These are phyloP conservation scores for Phaffomyces thermotolerans DNA, from an alignment of 805 yeast genomes.

Conservation along the genomic window DNA sequence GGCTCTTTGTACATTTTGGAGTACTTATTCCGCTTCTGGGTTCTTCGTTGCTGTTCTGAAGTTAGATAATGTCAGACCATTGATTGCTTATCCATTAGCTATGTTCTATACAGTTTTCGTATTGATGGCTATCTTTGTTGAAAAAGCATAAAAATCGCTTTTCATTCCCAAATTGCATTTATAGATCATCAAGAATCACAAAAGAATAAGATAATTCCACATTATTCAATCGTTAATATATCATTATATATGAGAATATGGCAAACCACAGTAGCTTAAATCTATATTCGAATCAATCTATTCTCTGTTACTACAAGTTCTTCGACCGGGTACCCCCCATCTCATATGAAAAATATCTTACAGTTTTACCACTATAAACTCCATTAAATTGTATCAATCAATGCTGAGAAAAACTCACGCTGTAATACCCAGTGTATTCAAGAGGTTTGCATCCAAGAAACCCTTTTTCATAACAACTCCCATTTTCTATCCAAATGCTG, in stretches of 20 bases:
- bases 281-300: too few relatives aligned
- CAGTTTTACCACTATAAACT: too few relatives aligned
- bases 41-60: slow-evolving; percentile 82
- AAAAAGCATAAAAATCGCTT: slow-evolving; percentile 7
- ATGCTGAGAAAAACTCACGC: background rate
- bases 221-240: too few relatives aligned
- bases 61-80: slow-evolving; percentile 75
- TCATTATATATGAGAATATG: too few relatives aligned
- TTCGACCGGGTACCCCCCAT: too few relatives aligned
- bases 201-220: too few relatives aligned
- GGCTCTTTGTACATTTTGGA: slow-evolving; percentile 70
- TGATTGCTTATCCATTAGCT: slow-evolving; percentile 89
- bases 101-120: slow-evolving; percentile 93
- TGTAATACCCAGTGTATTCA: background rate
- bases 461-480: slow-evolving; percentile 71
- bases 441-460: slow-evolving; percentile 4
- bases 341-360: too few relatives aligned
- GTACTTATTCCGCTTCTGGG: slow-evolving; percentile 89
- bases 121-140: slow-evolving; percentile 84
- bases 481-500: slow-evolving; percentile 92
- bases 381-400: background rate
- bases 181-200: background rate
- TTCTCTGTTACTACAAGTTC: too few relatives aligned
- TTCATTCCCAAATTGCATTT: background rate
- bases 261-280: too few relatives aligned